phyloP scores from a whole-genome alignment of 2,329 filamentous ascomycete genomes.

The Colletotrichum higginsianum region DNA sequence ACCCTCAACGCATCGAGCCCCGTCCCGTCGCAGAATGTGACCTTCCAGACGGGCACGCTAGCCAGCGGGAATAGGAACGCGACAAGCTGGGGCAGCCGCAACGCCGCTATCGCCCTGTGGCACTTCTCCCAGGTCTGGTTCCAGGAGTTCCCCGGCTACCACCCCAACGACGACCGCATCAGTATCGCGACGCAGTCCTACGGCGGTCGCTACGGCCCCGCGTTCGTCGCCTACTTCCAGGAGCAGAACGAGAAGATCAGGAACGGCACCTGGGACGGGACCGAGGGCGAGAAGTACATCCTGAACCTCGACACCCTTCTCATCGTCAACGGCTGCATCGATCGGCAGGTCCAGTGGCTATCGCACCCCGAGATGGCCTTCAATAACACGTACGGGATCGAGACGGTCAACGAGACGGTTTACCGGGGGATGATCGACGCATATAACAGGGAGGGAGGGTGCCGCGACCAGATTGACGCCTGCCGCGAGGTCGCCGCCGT shows the following conservation, averaged over 20 bases:
- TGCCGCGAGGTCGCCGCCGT: slow-evolving; percentile 61
- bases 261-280: slow-evolving; percentile 50
- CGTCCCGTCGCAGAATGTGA: slow-evolving; percentile 54
- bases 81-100: slow-evolving; percentile 60
- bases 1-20: slow-evolving; percentile 38
- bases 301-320: slow-evolving; percentile 66
- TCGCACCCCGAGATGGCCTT: slow-evolving; percentile 52
- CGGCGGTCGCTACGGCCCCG: slow-evolving; percentile 72
- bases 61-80: slow-evolving; percentile 48
- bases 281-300: slow-evolving; percentile 57
- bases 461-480: slow-evolving; percentile 65
- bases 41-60: slow-evolving; percentile 53
- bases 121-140: slow-evolving; percentile 65
- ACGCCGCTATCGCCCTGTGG: slow-evolving; percentile 49
- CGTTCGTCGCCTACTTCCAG: slow-evolving; percentile 69
- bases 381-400: slow-evolving; percentile 51
- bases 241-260: slow-evolving; percentile 68
- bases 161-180: slow-evolving; percentile 65
- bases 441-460: slow-evolving; percentile 59
- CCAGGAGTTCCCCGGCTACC: slow-evolving; percentile 74
- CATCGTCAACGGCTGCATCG: slow-evolving; percentile 71
- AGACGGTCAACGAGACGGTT: slow-evolving; percentile 51
- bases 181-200: slow-evolving; percentile 69
- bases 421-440: slow-evolving; percentile 50
- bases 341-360: slow-evolving; percentile 55